Percentiles rank a stretch among this genome's conserved stretches.
phyloP scores from a whole-genome alignment of 2,329 filamentous ascomycete genomes.

The Pestalotiopsis sp. region DNA sequence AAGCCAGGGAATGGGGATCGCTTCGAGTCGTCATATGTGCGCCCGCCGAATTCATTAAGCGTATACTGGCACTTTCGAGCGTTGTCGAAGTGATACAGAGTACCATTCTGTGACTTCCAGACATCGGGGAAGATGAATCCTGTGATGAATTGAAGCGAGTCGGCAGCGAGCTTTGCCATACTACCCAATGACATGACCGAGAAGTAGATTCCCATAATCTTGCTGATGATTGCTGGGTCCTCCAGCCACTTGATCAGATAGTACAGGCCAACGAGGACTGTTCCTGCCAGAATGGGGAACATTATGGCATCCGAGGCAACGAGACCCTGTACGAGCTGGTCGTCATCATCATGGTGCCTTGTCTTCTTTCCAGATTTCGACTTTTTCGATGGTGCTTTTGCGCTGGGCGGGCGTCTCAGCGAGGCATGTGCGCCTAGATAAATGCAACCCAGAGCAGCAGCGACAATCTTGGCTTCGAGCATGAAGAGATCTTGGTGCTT shows the following conservation, averaged over 20 bases:
- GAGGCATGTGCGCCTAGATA: slow-evolving; percentile 86
- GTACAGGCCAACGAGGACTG: slow-evolving; percentile 76
- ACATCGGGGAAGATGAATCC: slow-evolving; percentile 75
- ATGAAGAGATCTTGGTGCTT: slow-evolving; percentile 43
- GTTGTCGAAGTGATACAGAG: slow-evolving; percentile 49
- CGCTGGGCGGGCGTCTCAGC: slow-evolving; percentile 80
- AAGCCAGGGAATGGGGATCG: slow-evolving; percentile 43
- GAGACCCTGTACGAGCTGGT: slow-evolving; percentile 62
- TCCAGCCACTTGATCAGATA: slow-evolving; percentile 87
- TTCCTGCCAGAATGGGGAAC: slow-evolving; percentile 78
- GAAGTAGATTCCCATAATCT: slow-evolving; percentile 83
- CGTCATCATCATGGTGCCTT: slow-evolving; percentile 56
- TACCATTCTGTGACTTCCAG: slow-evolving; percentile 56
- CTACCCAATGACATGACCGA: slow-evolving; percentile 79
- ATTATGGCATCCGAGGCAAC: slow-evolving; percentile 80
- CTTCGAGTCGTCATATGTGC: slow-evolving; percentile 31
- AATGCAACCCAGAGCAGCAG: slow-evolving; percentile 80
- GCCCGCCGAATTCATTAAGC: slow-evolving; percentile 25
- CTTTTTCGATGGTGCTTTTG: slow-evolving; percentile 54
- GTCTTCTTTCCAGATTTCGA: slow-evolving; percentile 43
- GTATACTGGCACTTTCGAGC: slow-evolving; percentile 41
- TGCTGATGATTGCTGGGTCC: slow-evolving; percentile 80
- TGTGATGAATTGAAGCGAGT: slow-evolving; percentile 65
- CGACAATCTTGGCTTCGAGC: slow-evolving; percentile 51
- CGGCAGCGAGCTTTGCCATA: slow-evolving; percentile 73